Evolutionary conservation across 1,284 basidiomycete genomes (phyloP), one percentile per base, ranked within the genome.

Genomic region (Fomitopsis pinicola): DNA sequence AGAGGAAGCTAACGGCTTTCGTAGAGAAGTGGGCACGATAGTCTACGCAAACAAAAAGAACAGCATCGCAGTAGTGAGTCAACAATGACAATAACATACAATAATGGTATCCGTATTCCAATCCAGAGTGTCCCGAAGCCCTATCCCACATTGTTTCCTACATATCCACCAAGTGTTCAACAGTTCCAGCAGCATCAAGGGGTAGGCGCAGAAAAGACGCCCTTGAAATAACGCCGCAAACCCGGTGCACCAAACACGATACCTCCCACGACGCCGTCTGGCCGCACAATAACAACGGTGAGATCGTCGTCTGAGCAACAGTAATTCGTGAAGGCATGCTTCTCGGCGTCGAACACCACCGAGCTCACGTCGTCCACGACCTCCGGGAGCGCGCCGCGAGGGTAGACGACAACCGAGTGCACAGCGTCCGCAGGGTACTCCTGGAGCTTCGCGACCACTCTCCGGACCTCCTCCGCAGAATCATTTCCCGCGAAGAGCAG

Each of bases 241-340:
- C 63, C 67, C 17, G 58, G 58, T 14, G 55, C 62, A 17, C 62
- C 59, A 10, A 33, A 42, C 9, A 60, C 68, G 10, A 63, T 59
- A 12, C 63, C 68, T 1, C 69, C 69, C 14, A 70, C 62, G 44
- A 66, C 60, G 15, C 69, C 68, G 55, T 71, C 69, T 10, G 58
- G 58, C 19, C 58, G 22, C 15, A 59, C 52, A 14, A 59, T 46
- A 1, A 55, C 52, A 9, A 59, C 19, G 12, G 46, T 59, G 17
- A 55, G 22, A 26, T 22, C 28, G 8, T 30, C 38, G 26, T 54
- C 58, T 2, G 50, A 42, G 52, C 52, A 35, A 36, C 46, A 33
- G 30, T 59, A 59, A n/a, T 35, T 36, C 9, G 17, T 26, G 35
- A 36, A 59, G n/a, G 57, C 57, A 28, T 53, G 48, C 19, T 45